Percentiles rank a stretch among this genome's conserved stretches.
phyloP scores from a whole-genome alignment of 805 yeast species.

The Wickerhamiella sorbophila region DNA sequence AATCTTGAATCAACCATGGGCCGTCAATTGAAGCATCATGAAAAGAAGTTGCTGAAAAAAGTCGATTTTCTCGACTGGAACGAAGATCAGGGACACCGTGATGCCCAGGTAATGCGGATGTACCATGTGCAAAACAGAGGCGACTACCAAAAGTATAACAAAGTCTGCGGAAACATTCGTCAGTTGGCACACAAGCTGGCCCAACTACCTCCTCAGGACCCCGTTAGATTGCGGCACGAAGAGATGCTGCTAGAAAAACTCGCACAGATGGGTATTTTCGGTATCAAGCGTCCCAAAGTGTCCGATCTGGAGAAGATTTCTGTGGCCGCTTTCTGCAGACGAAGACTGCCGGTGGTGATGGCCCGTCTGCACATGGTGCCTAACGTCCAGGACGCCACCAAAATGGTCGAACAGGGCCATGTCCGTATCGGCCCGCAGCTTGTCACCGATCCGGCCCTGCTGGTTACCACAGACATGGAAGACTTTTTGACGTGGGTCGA shows the following conservation, averaged over 20 bases:
- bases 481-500: constrained; percentile 99
- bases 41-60: constrained; percentile 83
- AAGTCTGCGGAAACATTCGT: constrained; percentile 80
- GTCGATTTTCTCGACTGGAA: constrained; percentile 97
- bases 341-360: constrained; percentile 91
- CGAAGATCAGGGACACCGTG: constrained; percentile 89
- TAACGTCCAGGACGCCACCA: constrained; percentile 73
- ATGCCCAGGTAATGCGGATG: constrained; percentile 89
- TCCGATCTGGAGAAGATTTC: constrained; percentile 85
- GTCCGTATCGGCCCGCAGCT: constrained; percentile 94
- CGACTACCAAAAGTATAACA: constrained; percentile 89
- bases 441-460: constrained; percentile 87
- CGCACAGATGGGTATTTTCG: constrained; percentile 72
- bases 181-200: constrained; percentile 79
- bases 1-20: constrained; percentile 14
- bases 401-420: constrained; percentile 91
- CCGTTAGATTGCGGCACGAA: constrained; percentile 78
- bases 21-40: constrained; percentile 82
- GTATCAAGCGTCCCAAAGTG: constrained; percentile 69
- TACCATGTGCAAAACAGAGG: constrained; percentile 90
- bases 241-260: constrained; percentile 75
- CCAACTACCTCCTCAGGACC: constrained; percentile 72
- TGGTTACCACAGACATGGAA: constrained; percentile 87
- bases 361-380: constrained; percentile 90
- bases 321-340: constrained; percentile 81